Evolutionary conservation across 176 grass and related monocot genomes (phyloP), one percentile per base, ranked within the genome.

Genomic region (Microstegium vimineum): DNA sequence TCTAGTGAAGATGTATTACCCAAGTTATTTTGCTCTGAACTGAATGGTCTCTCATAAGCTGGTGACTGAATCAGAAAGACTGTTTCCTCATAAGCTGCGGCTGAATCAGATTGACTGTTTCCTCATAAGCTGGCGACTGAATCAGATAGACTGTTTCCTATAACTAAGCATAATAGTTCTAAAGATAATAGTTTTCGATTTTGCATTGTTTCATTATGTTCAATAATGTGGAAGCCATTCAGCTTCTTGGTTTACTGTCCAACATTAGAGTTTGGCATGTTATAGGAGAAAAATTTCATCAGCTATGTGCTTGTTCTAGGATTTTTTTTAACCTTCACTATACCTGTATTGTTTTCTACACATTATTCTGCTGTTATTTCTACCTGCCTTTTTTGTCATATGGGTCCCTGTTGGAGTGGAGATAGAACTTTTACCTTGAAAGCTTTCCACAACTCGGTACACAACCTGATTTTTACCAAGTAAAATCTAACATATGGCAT

Each of bases 401-500:
- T 72, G 1, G 14, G 25, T 31, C 0, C 28, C 66, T 41, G 13
- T 22, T 62, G 28, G 40, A 40, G 9, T 68, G 32, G 31, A 28
- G 73, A 73, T 26, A 33, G 9, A 26, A 69, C 16, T 56, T 45
- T 11, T 40, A 25, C 18, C 31, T 76, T 60, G 73, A 60, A 77
- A 75, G 41, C 51, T 54, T 90, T 71, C 16, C 73, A 40, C 56
- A 45, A 36, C 56, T 79, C 16, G 5, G 36, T 74, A 54, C 25
- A n/a, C 30, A 76, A 20, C 22, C 40, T 79, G 30, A 59, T 31
- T 64, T 74, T 31, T 64, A 18, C 59, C 26, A 34, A 47, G 41
- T 10, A 61, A 74, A 85, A 70, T 74, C 28, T 85, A 65, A 81
- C 38, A 52, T 2, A 61, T 42, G 18, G 20, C n/a, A 41, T 90